Conservation (phyloP, 192 early-diverging fungal genomes). For the Spinellus fusiger region DNA sequence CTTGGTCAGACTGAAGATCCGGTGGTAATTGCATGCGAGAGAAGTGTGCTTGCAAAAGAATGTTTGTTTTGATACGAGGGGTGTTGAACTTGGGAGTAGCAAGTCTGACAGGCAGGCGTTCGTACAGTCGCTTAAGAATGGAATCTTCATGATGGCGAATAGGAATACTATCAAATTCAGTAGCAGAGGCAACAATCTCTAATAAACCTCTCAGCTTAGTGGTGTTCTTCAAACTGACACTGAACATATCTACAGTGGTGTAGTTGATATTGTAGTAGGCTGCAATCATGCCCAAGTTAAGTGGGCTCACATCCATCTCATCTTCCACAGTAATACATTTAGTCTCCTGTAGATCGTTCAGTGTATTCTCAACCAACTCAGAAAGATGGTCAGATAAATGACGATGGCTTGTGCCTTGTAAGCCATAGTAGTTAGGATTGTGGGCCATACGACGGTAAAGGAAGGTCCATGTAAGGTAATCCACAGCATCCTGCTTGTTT, state of each 20-base stretch:
- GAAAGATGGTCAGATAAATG: slow-evolving; percentile 92
- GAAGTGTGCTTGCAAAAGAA: slow-evolving; percentile 95
- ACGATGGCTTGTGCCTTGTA: slow-evolving; percentile 80
- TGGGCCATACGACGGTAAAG: slow-evolving; percentile 92
- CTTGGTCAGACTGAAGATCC: slow-evolving; percentile 92
- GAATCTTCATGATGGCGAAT: slow-evolving; percentile 91
- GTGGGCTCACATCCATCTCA: slow-evolving; percentile 67
- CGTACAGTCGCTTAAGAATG: slow-evolving; percentile 73
- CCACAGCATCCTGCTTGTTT: slow-evolving; percentile 98
- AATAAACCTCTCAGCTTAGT: slow-evolving; percentile 89
- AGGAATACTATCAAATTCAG: slow-evolving; percentile 89
- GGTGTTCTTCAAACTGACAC: slow-evolving; percentile 74
- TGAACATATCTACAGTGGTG: slow-evolving; percentile 90
- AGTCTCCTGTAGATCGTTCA: slow-evolving; percentile 79
- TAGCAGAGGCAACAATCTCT: slow-evolving; percentile 89
- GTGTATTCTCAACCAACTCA: slow-evolving; percentile 88
- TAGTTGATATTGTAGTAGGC: slow-evolving; percentile 97
- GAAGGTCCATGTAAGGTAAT: slow-evolving; percentile 99
- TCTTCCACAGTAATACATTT: slow-evolving; percentile 76
- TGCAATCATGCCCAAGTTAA: slow-evolving; percentile 96
- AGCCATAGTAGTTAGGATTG: slow-evolving; percentile 96
- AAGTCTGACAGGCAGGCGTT: slow-evolving; percentile 75
- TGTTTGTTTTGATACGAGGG: slow-evolving; percentile 87
- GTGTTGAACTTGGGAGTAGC: slow-evolving; percentile 70
- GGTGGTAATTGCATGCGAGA: slow-evolving; percentile 81